Conservation (phyloP, 2,329 filamentous ascomycete genomes). For the Geosmithia morbida region DNA sequence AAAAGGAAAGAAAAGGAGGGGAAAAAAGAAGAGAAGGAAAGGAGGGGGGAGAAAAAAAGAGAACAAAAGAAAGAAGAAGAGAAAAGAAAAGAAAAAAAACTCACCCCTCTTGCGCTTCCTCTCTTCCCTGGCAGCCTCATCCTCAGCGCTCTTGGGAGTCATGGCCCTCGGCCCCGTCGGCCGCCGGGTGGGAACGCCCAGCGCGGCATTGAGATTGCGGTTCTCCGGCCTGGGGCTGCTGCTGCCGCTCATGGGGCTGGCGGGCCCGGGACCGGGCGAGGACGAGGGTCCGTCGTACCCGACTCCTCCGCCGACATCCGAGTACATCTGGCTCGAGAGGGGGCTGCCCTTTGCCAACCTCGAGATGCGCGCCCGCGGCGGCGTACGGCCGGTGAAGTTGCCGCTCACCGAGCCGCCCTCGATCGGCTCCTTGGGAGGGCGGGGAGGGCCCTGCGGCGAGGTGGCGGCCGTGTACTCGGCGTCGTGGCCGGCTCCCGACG, state of each 20-base stretch:
- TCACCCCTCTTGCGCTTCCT: conserved; percentile 43
- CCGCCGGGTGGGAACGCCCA: conserved; percentile 34
- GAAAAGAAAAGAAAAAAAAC: conserved; percentile 7
- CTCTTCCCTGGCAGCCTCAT: conserved; percentile 29
- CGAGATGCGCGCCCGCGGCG: conserved; percentile 31
- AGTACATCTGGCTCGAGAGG: conserved; percentile 38
- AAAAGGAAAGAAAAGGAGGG: too few relatives aligned
- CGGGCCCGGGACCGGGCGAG: conserved; percentile 15
- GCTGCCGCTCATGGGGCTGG: conserved; percentile 29
- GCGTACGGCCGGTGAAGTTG: conserved; percentile 20
- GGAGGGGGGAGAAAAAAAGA: too few relatives aligned
- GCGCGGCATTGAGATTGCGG: conserved; percentile 38
- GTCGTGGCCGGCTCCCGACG: conserved; percentile 16
- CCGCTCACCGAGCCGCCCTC: conserved; percentile 12
- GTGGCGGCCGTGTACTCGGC: conserved; percentile 27
- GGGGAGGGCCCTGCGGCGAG: conserved; percentile 34
- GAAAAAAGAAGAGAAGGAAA: too few relatives aligned
- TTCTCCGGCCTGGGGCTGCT: conserved; percentile 42
- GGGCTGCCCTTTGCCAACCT: conserved; percentile 41
- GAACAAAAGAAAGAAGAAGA: too few relatives aligned
- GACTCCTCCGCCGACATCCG: conserved; percentile 37
- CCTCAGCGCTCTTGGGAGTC: conserved; percentile 39
- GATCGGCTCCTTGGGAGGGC: conserved; percentile 49
- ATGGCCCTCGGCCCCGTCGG: conserved; percentile 46
- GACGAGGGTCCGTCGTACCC: conserved; percentile 16